Base-by-base conservation (phyloP, 1,284 basidiomycete species). In the Ustilago sp. region DNA sequence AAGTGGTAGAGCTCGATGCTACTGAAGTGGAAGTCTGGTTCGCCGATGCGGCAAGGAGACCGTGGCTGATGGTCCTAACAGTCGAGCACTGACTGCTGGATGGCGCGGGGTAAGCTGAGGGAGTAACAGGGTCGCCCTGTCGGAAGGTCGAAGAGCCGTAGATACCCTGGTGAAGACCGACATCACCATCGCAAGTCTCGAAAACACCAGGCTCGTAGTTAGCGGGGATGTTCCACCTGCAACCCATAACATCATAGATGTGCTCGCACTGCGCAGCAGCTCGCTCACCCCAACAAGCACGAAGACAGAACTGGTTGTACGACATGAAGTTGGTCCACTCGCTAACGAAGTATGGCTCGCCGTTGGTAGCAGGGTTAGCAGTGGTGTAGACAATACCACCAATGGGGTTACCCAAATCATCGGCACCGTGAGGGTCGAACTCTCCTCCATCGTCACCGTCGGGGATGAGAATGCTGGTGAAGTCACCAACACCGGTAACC, bases 321-420 rank as follows among this genome's bases (percentile, higher is more conserved):
- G 80, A 78, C 68, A 85, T 84, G 34, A 84, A 83, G 68, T 82
- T 84, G 67, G 73, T 85, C 81, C 70, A 83, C 60, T 81, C 77
- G 59, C 57, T 45, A 36, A 71, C 73, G 39, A 65, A 72, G 56
- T 2, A 72, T 7, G 68, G 71, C 52, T 70, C 66, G 45, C 68
- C 79, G 35, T 74, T 77, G 47, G 65, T 41, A 1, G 77, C 69
- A 7, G 80, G 79, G 64, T 76, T 75, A 48, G 82, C 80, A 15
- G 77, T 83, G 43, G 83, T 80, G 61, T 80, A 84, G 12, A 84
- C 68, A 8, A 84, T 68, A 32, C 81, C 82, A 12, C 83, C 83
- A 54, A 81, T 79, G 3, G 82, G 83, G 61, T 84, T 84, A 4
- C 76, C 74, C 2, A 76, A 51, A 36, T 77, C 82, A 55, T 83